These are phyloP conservation scores for Pleurotus tuoliensis DNA, from an alignment of 768 basidiomycete genomes.

Conservation along the genomic window DNA sequence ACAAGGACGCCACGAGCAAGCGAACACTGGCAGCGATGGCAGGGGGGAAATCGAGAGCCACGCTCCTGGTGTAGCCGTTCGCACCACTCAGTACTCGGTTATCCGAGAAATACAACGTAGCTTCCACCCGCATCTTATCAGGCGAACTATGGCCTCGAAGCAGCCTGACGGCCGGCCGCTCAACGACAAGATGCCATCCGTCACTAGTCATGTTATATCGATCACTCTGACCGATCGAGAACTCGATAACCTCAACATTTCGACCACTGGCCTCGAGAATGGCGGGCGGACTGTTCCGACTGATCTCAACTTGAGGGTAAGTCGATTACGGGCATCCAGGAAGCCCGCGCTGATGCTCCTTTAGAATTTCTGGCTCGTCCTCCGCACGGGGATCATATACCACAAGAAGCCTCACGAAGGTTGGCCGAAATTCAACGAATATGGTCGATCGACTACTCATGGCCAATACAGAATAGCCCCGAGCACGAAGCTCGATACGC, in stretches of 20 bases:
- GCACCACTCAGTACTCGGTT: neutral
- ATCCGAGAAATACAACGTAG: neutral
- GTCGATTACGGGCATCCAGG: neutral
- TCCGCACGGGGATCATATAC: neutral
- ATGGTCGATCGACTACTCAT: too few relatives aligned
- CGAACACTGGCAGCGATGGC: too few relatives aligned
- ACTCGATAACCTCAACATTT: neutral
- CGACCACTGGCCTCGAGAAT: neutral
- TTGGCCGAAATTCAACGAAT: neutral
- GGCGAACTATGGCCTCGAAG: slow-evolving; percentile 4
- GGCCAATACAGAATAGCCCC: neutral
- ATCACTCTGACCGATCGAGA: neutral
- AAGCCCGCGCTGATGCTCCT: neutral
- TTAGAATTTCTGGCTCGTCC: neutral
- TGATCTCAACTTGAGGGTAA: neutral
- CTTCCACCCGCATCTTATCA: neutral
- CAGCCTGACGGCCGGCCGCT: neutral
- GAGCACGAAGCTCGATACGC: neutral
- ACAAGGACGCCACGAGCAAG: too few relatives aligned
- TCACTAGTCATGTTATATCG: neutral
- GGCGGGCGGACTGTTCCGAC: neutral
- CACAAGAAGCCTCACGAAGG: neutral
- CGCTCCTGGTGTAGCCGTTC: too few relatives aligned
- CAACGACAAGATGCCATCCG: neutral
- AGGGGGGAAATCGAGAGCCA: too few relatives aligned